Evolutionary conservation across 257 asterid genomes (phyloP).

Genomic region (Solanum ahanhuiri): DNA sequence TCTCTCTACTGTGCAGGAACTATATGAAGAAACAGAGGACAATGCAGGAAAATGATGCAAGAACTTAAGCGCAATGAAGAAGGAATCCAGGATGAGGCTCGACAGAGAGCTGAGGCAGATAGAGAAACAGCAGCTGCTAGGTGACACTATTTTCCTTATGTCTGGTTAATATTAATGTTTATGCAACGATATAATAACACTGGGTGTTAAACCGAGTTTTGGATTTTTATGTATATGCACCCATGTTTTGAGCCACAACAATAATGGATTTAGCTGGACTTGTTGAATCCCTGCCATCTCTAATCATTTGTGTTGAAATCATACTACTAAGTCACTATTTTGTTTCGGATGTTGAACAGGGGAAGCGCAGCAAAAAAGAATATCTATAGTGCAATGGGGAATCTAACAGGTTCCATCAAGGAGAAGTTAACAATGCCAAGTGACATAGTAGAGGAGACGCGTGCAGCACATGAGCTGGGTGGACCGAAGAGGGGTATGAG

Average conservation of each 20-base stretch:
- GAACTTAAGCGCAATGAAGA: slow-evolving; percentile 1
- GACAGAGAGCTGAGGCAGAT: slow-evolving; percentile 18
- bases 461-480: slow-evolving; percentile 3
- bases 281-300: background rate
- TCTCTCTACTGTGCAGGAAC: background rate
- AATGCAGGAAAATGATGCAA: background rate
- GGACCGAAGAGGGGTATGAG: slow-evolving; percentile 6
- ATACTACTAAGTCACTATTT: background rate
- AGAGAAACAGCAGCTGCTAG: slow-evolving; percentile 17
- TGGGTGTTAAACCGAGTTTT: background rate
- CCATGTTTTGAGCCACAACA: background rate
- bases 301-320: background rate
- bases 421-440: slow-evolving; percentile 16
- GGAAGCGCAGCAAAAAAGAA: slow-evolving; percentile 13
- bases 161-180: background rate
- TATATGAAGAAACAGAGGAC: slow-evolving; percentile 6
- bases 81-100: slow-evolving; percentile 9
- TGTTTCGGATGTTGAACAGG: background rate
- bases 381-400: slow-evolving; percentile 10
- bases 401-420: slow-evolving; percentile 5
- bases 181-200: background rate
- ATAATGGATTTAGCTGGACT: background rate
- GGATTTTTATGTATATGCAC: background rate
- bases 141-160: background rate
- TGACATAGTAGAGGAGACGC: slow-evolving; percentile 3